Evolutionary conservation across 148 eudicot species (phyloP), one percentile per base, ranked within the genome.

Genomic region (Gaultheria prostrata): DNA sequence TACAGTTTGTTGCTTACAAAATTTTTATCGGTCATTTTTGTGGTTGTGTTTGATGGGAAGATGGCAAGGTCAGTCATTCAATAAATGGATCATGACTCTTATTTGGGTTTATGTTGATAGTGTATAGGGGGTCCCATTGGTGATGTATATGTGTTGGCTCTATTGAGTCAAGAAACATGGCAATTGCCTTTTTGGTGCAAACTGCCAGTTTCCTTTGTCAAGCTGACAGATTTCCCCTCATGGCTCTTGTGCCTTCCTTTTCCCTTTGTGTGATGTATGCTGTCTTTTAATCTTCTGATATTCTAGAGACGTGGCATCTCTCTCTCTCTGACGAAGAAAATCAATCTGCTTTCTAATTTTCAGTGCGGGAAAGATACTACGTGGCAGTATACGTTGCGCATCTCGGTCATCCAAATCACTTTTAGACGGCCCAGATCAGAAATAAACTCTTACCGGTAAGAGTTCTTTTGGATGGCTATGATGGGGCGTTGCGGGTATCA

Each of bases 181-280:
- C 53, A 76, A 75, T 56, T 21, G 17, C 80, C 13, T 82, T 76
- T 75, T 83, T 75, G 56, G 50, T 59, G 74, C 80, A 59, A 59
- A 83, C 59, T 6, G 71, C 85, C 85, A 83, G 76, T 57, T 61
- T 83, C 85, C 30, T 83, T 26, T 59, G 85, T 82, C 28, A 73
- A 72, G 78, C 84, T 73, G 84, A 54, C 53, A 51, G 2, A n/a
- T 30, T 28, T 11, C 61, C 39, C 51, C 71, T 6, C 39, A 21
- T 51, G 45, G 50, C 49, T 80, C 71, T 63, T 80, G 82, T 39
- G 12, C 70, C 43, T n/a, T 80, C 70, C 8, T 45, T 2, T 30
- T 81, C 2, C n/a, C 45, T 49, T 26, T 10, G 24, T 5, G 7
- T 39, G 32, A 7, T 51, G 13, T 11, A 11, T 77, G 33, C n/a